Evolutionary conservation across 345 rosid genomes (phyloP), one percentile per base, ranked within the genome.

Genomic region (Hirschfeldia incana): DNA sequence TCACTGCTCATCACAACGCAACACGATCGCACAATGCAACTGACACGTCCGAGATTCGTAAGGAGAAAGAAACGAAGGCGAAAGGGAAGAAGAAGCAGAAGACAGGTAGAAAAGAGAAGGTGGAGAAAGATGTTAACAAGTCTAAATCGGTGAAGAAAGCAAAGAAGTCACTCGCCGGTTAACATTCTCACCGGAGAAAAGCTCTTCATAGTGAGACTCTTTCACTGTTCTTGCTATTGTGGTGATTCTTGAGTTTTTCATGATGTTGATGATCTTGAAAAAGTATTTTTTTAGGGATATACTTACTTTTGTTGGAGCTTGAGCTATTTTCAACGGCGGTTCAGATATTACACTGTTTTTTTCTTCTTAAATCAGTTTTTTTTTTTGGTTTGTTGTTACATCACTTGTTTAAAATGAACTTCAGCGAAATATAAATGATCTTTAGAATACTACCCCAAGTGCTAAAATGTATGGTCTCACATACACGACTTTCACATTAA

Each of bases 91-190:
- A 49, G 17, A n/a, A n/a, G 53, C 39, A 9, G 16, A 67, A 5
- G 16, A 42, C 26, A 42, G 36, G 11, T 42, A 67, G 71, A 44
- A 42, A 15, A 67, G 71, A 42, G 4, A 67, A 8, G 21, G 39
- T 6, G 13, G 33, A 49, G 39, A 68, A 49, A 49, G 37, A 49
- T 4, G 4, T 11, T 0, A 68, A n/a, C 5, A 46, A 46, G 59
- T 13, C 8, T 0, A 71, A 68, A n/a, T 32, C 65, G 51, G 55
- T 29, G 72, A 68, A 39, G 2, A 36, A 67, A 72, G 0, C 60
- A 30, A 70, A 59, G 27, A n/a, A 53, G 34, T 16, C 80, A 49
- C 66, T 65, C 67, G 32, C 73, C 30, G 77, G 68, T 6, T 70
- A 69, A 77, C 2, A n/a, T 16, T 30, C 51, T 68, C 3, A 67